phyloP scores from a whole-genome alignment of 2,329 filamentous ascomycete genomes.

The Talaromyces albobiverticillius region DNA sequence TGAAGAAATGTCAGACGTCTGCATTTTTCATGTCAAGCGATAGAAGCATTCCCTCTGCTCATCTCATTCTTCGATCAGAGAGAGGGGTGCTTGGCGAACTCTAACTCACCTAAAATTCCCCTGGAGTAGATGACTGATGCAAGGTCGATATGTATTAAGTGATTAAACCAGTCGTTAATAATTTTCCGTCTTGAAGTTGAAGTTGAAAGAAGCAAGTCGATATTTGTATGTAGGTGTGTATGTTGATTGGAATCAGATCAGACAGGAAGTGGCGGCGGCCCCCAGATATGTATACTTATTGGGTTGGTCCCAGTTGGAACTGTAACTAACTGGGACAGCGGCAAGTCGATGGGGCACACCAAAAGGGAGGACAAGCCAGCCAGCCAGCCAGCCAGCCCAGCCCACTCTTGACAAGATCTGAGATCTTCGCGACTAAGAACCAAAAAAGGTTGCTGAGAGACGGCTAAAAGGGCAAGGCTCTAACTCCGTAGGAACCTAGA shows the following conservation, averaged over 20 bases:
- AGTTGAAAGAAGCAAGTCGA: not conserved
- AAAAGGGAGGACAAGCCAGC: conserved; percentile 4
- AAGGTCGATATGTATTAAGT: not conserved
- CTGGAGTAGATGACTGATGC: not conserved
- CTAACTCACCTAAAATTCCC: not conserved
- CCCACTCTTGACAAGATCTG: conserved; percentile 22
- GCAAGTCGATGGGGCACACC: conserved; percentile 1
- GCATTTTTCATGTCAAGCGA: too few relatives aligned
- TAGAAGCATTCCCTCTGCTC: not conserved
- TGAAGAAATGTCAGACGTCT: conserved; percentile 4
- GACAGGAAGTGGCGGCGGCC: conserved; percentile 3
- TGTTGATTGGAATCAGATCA: not conserved
- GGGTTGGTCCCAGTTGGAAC: not conserved
- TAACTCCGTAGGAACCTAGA: conserved; percentile 13
- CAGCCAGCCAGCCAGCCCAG: conserved; percentile 12
- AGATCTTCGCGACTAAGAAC: conserved; percentile 23
- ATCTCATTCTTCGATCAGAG: not conserved
- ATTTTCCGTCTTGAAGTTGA: not conserved
- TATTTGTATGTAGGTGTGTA: not conserved
- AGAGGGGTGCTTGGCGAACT: not conserved
- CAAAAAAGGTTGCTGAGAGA: conserved; percentile 15
- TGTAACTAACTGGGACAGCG: not conserved
- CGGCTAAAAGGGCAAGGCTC: conserved; percentile 12
- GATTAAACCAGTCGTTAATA: not conserved
- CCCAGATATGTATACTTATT: conserved; percentile 5